phyloP scores from a whole-genome alignment of 768 basidiomycete genomes.

The Suillus subaureus region DNA sequence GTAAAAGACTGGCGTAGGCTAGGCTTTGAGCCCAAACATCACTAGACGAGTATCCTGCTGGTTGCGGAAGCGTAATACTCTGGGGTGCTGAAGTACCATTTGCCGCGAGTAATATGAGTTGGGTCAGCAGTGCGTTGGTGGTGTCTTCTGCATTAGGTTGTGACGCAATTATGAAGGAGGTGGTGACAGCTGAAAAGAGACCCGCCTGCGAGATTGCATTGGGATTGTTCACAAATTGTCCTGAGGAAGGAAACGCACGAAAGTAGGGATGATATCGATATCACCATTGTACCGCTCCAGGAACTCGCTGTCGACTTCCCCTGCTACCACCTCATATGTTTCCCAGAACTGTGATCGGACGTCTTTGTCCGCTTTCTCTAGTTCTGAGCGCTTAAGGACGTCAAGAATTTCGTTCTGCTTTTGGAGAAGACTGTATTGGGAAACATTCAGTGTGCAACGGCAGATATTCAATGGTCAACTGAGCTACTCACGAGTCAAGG shows the following conservation, averaged over 20 bases:
- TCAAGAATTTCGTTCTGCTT: slow-evolving; percentile 2
- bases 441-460: background rate
- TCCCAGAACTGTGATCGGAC: slow-evolving; percentile 13
- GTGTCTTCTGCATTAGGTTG: slow-evolving; percentile 14
- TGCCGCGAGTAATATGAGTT: slow-evolving; percentile 13
- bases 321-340: slow-evolving; percentile 6
- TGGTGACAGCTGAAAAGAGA: slow-evolving; percentile 20
- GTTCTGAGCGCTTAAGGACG: background rate
- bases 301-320: slow-evolving; percentile 10
- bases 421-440: background rate
- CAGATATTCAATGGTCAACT: background rate
- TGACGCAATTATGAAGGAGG: slow-evolving; percentile 18
- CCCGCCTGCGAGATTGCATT: slow-evolving; percentile 15
- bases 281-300: slow-evolving; percentile 16
- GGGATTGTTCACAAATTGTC: background rate
- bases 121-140: slow-evolving; percentile 16
- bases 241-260: slow-evolving; percentile 5
- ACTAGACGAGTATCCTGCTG: slow-evolving; percentile 12
- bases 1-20: slow-evolving; percentile 17
- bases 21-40: slow-evolving; percentile 17
- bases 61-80: slow-evolving; percentile 6
- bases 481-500: slow-evolving; percentile 3
- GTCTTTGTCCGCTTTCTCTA: slow-evolving; percentile 8
- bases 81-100: slow-evolving; percentile 15
- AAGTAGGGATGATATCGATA: slow-evolving; percentile 15